Base-by-base conservation (phyloP, 305 asterid genomes). In the Petunia hybrid region DNA sequence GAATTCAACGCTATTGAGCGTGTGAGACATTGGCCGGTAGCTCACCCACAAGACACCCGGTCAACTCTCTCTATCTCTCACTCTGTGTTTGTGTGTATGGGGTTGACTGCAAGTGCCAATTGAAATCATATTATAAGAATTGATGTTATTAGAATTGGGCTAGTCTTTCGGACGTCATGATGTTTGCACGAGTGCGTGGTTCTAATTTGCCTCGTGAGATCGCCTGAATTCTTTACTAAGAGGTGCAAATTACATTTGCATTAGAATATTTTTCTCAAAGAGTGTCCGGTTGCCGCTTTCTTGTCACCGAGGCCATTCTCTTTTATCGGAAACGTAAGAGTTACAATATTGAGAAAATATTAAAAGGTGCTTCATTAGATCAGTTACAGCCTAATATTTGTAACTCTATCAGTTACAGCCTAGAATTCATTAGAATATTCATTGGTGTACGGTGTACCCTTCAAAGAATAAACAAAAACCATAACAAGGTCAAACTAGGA, bases 1-100 rank as follows among this genome's bases (percentile, higher is more conserved):
- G 80, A 89, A 93, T 95, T 95, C 98, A 95, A 95, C 97, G 91
- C 94, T 89, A 82, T 90, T 83, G 92, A 85, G 94, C 89, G 99
- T 91, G 99, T 95, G 99, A 94, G 86, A 86, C 51, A 86, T 83
- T 85, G 88, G 93, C 95, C 84, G 98, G 97, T 95, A 89, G 91
- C 91, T 91, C 99, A 95, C 98, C 88, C 97, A 82, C 92, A 87
- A 89, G 87, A 91, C 83, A 87, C 98, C 92, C 80, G 97, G 99
- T 95, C 99, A 95, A 95, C 95, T 65, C 91, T 83, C 69, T 82
- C 84, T 41, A 81, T 78, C 62, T 80, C 82, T 75, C 80, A 10
- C 48, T 22, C 31, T 53, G 53, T 70, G 70, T 83, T 56, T 66
- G 79, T 13, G 51, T 14, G 35, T 41, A 76, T 80, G 53, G 55